phyloP scores from a whole-genome alignment of 1,139 yeast species.

The Chernovozyma sophiae-reginae region DNA sequence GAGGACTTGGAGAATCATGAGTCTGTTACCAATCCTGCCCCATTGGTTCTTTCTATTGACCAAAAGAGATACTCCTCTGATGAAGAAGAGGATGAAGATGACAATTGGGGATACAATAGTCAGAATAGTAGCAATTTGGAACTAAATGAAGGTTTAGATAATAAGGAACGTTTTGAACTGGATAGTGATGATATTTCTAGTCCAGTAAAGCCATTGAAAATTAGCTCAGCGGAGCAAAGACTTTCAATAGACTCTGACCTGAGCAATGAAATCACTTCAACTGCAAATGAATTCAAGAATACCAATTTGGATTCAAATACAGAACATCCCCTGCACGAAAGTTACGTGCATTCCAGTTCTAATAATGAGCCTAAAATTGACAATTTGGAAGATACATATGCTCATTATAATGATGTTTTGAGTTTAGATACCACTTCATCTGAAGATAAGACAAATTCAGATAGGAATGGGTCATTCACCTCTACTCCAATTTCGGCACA shows the following conservation, averaged over 20 bases:
- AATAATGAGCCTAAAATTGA: not conserved
- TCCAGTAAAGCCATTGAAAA: not conserved
- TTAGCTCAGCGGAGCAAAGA: not conserved
- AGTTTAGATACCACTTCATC: not conserved
- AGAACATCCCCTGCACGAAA: too few species aligned
- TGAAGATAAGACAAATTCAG: not conserved
- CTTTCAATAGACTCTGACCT: not conserved
- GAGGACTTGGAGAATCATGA: too few species aligned
- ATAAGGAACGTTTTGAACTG: not conserved
- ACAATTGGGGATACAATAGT: constrained; percentile 25
- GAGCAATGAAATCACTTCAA: not conserved
- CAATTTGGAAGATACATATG: not conserved
- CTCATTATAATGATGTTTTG: not conserved
- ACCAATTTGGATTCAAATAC: too few species aligned
- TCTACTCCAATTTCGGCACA: too few species aligned
- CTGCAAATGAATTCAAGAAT: too few species aligned
- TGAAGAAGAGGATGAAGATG: constrained; percentile 5
- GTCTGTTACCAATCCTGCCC: constrained; percentile 13
- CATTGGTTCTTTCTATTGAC: constrained; percentile 26
- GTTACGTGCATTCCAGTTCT: not conserved
- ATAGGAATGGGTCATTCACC: not conserved
- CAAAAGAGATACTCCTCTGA: constrained; percentile 11
- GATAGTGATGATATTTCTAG: not conserved
- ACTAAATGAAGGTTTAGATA: not conserved
- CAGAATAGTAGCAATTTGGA: constrained; percentile 2